Evolutionary conservation across 164 flowering plant genomes (phyloP).

Genomic region (Tinospora cordifolia): DNA sequence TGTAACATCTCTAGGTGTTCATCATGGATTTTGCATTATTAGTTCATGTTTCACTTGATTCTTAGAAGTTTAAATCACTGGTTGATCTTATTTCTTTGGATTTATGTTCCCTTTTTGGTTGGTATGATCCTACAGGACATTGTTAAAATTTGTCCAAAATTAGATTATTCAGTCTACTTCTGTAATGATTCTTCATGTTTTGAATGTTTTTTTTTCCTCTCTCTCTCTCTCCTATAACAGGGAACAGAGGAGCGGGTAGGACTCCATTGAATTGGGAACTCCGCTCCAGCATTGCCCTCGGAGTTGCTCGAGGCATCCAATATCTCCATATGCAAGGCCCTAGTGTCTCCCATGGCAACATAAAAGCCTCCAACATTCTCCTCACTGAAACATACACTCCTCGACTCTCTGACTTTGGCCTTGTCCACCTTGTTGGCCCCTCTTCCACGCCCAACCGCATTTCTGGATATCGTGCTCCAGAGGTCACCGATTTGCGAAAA

Average conservation of each 20-base stretch:
- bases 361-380: conserved; percentile 80
- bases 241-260: conserved; percentile 59
- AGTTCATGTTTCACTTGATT: too few species aligned
- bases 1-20: too few species aligned
- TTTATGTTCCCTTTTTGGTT: background rate
- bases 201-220: background rate
- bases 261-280: conserved; percentile 86
- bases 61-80: background rate
- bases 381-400: conserved; percentile 52
- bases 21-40: too few species aligned
- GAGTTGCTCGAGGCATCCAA: conserved; percentile 63
- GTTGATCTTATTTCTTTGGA: background rate
- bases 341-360: conserved; percentile 64
- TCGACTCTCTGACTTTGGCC: conserved; percentile 72
- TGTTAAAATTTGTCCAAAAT: too few species aligned
- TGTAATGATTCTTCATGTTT: background rate
- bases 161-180: background rate
- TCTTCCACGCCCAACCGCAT: conserved; percentile 51
- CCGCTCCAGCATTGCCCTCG: conserved; percentile 66
- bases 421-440: conserved; percentile 47
- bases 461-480: conserved; percentile 82
- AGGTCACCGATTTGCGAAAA: conserved; percentile 56
- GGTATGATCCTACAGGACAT: background rate
- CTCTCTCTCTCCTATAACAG: conserved; percentile 24
- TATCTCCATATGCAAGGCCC: conserved; percentile 59